phyloP scores from a whole-genome alignment of 306 rosid species.

The Cucurbita moschata region DNA sequence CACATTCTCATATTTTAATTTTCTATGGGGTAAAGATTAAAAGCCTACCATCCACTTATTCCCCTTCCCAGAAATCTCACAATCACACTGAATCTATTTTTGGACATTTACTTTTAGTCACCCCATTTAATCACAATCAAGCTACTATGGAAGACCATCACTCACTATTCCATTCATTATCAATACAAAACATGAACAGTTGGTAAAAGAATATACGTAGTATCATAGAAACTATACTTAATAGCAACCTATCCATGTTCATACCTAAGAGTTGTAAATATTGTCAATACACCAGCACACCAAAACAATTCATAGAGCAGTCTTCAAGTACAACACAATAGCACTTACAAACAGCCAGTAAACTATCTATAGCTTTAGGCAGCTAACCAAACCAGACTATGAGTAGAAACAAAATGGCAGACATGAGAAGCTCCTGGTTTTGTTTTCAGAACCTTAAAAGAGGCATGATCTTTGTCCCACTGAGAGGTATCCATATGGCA shows the following conservation, averaged over 20 bases:
- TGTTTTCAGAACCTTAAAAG: constrained; percentile 39
- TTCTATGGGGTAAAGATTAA: no score
- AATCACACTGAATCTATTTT: no score
- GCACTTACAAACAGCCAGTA: neutral
- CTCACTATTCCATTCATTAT: neutral
- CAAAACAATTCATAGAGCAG: neutral
- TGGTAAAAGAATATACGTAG: no score
- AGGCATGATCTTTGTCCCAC: constrained; percentile 45
- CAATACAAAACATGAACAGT: no score
- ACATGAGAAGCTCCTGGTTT: constrained; percentile 47
- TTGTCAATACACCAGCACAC: neutral
- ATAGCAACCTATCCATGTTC: neutral
- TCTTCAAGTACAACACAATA: neutral
- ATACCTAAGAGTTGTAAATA: neutral
- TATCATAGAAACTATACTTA: no score
- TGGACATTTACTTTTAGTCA: no score
- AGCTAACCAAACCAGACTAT: constrained; percentile 53
- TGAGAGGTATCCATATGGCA: constrained; percentile 78
- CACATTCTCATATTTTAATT: no score
- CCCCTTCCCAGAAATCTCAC: no score
- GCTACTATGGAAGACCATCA: no score
- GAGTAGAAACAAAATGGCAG: constrained; percentile 61
- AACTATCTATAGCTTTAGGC: constrained; percentile 7
- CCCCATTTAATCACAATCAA: neutral
- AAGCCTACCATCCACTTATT: no score